Percentiles rank a stretch among this genome's conserved stretches.
Conservation (phyloP, 257 asterid genomes). For the Paraleonurus japonicus region DNA sequence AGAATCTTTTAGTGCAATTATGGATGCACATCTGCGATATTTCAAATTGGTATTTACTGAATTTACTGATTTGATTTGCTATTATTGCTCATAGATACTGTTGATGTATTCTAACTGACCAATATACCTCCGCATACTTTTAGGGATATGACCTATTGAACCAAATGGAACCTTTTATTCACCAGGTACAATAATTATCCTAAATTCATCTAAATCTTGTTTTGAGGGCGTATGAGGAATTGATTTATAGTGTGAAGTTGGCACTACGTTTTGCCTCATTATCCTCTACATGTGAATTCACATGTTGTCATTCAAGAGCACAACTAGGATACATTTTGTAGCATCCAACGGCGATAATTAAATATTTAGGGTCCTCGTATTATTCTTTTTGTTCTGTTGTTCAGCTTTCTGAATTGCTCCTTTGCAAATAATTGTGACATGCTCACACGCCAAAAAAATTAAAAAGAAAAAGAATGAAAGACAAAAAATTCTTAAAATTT, state of each 20-base stretch:
- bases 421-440: not conserved
- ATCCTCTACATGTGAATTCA: not conserved
- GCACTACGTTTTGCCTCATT: constrained; percentile 2
- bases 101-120: constrained; percentile 26
- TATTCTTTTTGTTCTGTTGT: constrained; percentile 4
- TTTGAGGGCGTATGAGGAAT: constrained; percentile 16
- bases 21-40: constrained; percentile 96
- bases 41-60: constrained; percentile 70
- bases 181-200: constrained; percentile 62
- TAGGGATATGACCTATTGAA: constrained; percentile 85
- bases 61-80: constrained; percentile 2
- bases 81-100: constrained; percentile 20
- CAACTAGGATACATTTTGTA: not conserved
- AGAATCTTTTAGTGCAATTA: constrained; percentile 95
- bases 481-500: too few relatives aligned
- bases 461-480: not conserved
- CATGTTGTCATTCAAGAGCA: not conserved
- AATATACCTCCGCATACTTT: constrained; percentile 24
- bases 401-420: constrained; percentile 5
- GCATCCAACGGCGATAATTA: constrained; percentile 7
- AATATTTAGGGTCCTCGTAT: constrained; percentile 1
- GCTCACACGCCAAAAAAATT: not conserved
- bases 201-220: constrained; percentile 17
- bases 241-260: not conserved
- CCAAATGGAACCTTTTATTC: constrained; percentile 91